Evolutionary conservation across 192 early-diverging fungal genomes (phyloP).

Genomic region (Coemansia asiatica): DNA sequence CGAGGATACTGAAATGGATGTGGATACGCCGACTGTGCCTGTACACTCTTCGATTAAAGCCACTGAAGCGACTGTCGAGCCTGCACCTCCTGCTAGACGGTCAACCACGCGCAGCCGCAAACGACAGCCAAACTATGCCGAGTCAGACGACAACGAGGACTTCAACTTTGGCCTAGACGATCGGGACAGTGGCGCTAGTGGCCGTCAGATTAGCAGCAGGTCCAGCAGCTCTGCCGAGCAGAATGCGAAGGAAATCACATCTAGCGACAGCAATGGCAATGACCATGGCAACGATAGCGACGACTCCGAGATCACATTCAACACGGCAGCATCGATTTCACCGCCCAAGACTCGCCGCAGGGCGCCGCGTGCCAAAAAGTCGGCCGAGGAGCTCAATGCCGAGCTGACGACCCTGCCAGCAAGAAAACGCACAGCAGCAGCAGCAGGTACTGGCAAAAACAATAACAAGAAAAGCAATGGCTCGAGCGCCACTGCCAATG

Average conservation of each 20-base stretch:
- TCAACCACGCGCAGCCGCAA: conserved; percentile 12
- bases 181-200: background rate
- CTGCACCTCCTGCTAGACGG: background rate
- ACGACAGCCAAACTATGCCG: conserved; percentile 28
- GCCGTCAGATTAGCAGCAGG: background rate
- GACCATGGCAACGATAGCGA: conserved; percentile 30
- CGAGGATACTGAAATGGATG: conserved; percentile 1
- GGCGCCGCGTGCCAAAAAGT: conserved; percentile 21
- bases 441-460: too few relatives aligned
- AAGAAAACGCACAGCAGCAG: conserved; percentile 15
- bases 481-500: too few relatives aligned
- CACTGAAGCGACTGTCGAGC: background rate
- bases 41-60: background rate
- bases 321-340: conserved; percentile 19
- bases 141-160: conserved; percentile 21
- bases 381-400: conserved; percentile 30
- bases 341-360: conserved; percentile 7
- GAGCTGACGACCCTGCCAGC: conserved; percentile 42
- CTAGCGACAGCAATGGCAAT: too few relatives aligned
- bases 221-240: background rate
- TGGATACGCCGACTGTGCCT: background rate
- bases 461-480: background rate
- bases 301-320: conserved; percentile 54
- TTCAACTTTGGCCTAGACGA: conserved; percentile 2
- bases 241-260: background rate